Evolutionary conservation across 192 early-diverging fungal species (phyloP).

Genomic region (Coemansia sp.): DNA sequence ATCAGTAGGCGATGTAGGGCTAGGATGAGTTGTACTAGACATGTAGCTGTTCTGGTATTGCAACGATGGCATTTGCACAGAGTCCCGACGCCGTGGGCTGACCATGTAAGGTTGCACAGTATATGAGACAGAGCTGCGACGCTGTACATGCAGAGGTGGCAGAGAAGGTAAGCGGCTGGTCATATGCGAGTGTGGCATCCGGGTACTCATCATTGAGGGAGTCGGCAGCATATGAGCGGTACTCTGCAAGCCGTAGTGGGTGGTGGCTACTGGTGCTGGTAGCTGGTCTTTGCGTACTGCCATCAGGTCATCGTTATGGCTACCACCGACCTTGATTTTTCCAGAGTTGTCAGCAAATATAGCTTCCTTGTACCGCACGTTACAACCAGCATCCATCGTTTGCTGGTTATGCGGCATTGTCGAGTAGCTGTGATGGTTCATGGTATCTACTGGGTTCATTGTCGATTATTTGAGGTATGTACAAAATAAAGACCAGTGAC

Average conservation of each 20-base stretch:
- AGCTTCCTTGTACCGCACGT: background rate
- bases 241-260: constrained; percentile 1
- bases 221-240: constrained; percentile 1
- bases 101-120: background rate
- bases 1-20: constrained; percentile 3
- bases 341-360: background rate
- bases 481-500: background rate
- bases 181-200: background rate
- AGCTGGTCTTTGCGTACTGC: constrained; percentile 1
- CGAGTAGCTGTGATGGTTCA: background rate
- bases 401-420: background rate
- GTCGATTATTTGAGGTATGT: background rate
- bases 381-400: background rate
- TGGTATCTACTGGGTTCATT: constrained; percentile 3
- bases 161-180: background rate
- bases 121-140: background rate
- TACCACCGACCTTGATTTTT: background rate
- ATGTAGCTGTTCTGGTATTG: background rate
- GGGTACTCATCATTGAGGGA: background rate
- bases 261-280: background rate
- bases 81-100: background rate
- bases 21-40: background rate
- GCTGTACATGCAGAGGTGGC: background rate
- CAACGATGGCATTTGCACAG: constrained; percentile 4
- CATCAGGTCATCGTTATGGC: background rate